Percentiles rank a stretch among this genome's conserved stretches.
Conservation (phyloP, 2,329 filamentous ascomycete species). For the Trichocomaceae sp. region DNA sequence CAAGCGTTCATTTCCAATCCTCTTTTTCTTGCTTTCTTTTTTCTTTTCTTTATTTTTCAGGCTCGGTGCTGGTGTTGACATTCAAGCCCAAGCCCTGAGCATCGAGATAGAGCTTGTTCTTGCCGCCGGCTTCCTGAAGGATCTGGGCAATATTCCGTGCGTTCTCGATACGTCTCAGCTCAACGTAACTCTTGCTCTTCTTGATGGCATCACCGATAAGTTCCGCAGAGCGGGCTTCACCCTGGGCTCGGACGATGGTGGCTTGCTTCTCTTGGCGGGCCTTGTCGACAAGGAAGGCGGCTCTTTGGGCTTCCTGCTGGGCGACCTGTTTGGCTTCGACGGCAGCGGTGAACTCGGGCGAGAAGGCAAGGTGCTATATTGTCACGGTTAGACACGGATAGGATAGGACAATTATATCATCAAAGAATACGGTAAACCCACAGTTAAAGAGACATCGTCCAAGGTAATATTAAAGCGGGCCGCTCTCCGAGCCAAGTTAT, state of each 20-base stretch:
- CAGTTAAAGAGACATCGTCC: conserved; percentile 94
- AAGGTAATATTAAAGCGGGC: conserved; percentile 95
- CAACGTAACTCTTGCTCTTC: conserved; percentile 95
- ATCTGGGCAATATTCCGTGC: conserved; percentile 81
- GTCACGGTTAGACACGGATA: background rate
- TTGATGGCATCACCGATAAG: conserved; percentile 99
- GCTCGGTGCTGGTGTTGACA: conserved; percentile 46
- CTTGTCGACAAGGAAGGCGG: conserved; percentile 97
- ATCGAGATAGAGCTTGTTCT: conserved; percentile 92
- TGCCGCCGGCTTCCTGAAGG: conserved; percentile 71
- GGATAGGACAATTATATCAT: background rate
- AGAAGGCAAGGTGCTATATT: conserved; percentile 58
- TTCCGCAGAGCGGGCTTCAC: conserved; percentile 96
- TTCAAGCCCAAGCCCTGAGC: conserved; percentile 86
- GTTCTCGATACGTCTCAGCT: conserved; percentile 97
- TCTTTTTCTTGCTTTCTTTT: background rate
- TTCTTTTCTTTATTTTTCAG: conserved; percentile 6
- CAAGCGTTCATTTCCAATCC: background rate
- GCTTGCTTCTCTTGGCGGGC: conserved; percentile 99
- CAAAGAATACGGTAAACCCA: conserved; percentile 40
- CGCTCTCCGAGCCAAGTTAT: conserved; percentile 84
- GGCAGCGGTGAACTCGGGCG: conserved; percentile 62
- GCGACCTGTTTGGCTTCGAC: conserved; percentile 65
- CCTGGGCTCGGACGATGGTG: conserved; percentile 95
- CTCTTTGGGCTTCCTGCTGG: conserved; percentile 89